Conservation (phyloP, 306 rosid species). For the Cucumis melo region DNA sequence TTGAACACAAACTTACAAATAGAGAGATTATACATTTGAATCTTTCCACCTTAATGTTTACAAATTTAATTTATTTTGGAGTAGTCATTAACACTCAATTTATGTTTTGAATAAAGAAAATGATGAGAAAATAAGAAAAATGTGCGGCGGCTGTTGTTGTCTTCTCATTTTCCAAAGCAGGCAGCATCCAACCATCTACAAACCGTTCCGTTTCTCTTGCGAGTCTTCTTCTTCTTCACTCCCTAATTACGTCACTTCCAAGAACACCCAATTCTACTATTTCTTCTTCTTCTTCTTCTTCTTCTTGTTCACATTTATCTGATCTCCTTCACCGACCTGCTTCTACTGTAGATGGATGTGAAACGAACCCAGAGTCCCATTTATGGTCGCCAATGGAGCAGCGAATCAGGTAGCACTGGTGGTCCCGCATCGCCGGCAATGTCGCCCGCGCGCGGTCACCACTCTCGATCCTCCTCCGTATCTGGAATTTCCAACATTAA, state of each 20-base stretch:
- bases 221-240: not conserved
- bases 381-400: constrained; percentile 34
- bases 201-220: not conserved
- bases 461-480: constrained; percentile 73
- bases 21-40: too few species aligned
- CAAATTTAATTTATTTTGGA: too few species aligned
- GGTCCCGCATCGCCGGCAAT: constrained; percentile 27
- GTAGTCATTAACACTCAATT: too few species aligned
- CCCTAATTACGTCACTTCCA: not conserved
- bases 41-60: too few species aligned
- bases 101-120: not conserved
- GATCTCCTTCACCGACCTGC: not conserved
- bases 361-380: constrained; percentile 36
- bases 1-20: too few species aligned
- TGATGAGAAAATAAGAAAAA: not conserved
- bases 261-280: not conserved
- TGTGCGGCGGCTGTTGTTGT: not conserved
- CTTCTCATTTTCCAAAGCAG: not conserved
- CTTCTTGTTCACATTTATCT: not conserved
- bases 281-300: not conserved
- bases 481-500: constrained; percentile 65
- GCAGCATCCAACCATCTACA: not conserved
- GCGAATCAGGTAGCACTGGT: constrained; percentile 27
- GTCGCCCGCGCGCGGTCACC: constrained; percentile 56
- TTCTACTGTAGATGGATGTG: constrained; percentile 23